Evolutionary conservation across 2,329 filamentous ascomycete species (phyloP).

Genomic region (Pseudocercospora fijiensis): DNA sequence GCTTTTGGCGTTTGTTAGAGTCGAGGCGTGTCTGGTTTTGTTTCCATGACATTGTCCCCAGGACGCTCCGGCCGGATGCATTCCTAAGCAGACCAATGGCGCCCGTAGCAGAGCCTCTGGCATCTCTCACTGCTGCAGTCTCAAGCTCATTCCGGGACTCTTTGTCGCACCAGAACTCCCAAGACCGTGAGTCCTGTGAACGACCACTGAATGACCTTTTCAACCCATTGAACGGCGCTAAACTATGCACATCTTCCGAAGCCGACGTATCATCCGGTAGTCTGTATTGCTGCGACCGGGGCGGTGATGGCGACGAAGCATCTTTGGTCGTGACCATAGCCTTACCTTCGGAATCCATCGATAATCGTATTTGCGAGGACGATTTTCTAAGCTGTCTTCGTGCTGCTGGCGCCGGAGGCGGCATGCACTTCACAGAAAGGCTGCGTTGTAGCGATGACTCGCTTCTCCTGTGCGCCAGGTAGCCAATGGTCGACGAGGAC

Average conservation of each 20-base stretch:
- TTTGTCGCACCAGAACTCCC: constrained; percentile 87
- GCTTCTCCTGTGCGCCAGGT: constrained; percentile 49
- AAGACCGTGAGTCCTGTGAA: constrained; percentile 82
- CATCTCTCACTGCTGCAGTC: constrained; percentile 76
- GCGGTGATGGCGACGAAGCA: constrained; percentile 68
- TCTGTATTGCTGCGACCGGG: constrained; percentile 39
- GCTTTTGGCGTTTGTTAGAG: constrained; percentile 48
- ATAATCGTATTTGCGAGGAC: constrained; percentile 66
- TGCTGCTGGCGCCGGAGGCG: background rate
- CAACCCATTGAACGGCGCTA: constrained; percentile 29
- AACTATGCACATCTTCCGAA: background rate
- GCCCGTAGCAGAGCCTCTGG: constrained; percentile 73
- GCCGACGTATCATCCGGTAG: constrained; percentile 47
- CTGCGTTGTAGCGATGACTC: constrained; percentile 39
- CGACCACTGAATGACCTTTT: constrained; percentile 60
- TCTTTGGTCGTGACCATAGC: constrained; percentile 76
- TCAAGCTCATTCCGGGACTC: constrained; percentile 76
- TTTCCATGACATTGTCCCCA: constrained; percentile 59
- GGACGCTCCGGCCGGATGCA: constrained; percentile 57
- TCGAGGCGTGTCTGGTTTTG: constrained; percentile 55
- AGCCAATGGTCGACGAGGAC: constrained; percentile 27
- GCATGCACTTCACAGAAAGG: constrained; percentile 11
- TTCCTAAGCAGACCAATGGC: constrained; percentile 80
- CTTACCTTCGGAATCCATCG: constrained; percentile 83
- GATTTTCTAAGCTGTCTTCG: constrained; percentile 30